Base-by-base conservation (phyloP, 1,284 basidiomycete species). In the Apiotrichum sp. region DNA sequence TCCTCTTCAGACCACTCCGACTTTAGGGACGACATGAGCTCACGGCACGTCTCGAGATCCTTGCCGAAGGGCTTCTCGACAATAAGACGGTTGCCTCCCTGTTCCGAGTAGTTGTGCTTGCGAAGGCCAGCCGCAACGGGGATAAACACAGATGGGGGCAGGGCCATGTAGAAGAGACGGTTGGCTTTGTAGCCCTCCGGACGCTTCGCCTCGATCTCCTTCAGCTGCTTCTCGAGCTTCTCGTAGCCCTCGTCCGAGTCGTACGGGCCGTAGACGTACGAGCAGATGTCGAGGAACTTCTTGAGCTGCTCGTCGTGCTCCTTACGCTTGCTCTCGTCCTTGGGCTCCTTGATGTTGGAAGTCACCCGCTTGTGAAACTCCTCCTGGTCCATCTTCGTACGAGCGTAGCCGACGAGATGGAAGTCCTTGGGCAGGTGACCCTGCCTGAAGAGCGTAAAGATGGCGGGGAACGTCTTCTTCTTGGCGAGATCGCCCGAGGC, bases 401-500 rank as follows among this genome's bases (percentile, higher is more conserved):
- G 85, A 33, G 93, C 93, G 75, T 97, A 97, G 47, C 93, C 93
- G 58, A 97, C 85, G 75, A 97, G 92, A 77, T 87, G 86, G 65
- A 88, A 81, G 73, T 84, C 87, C 57, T 82, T 80, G 42, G 93
- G 92, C 31, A 97, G 83, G 78, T 86, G 86, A 47, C 83, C 84
- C 66, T 85, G 84, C 65, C 81, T 81, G 81, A 83, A 95, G 64
- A 97, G 85, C 58, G 85, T 86, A 74, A 95, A 96, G 60, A 97
- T 81, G 41, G 93, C 93, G 14, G 93, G 93, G 77, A 93, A 89
- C 9, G 93, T 97, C 92, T 98, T 98, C 82, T 98, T 98, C 87
- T 97, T 97, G 59, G 95, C 96, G 50, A 98, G 82, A 81, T 98
- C 95, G 52, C 95, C 95, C 57, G 91, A 96, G 29, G 95, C 95